Evolutionary conservation across 352 stramenopile species (phyloP), one percentile per base, ranked within the genome.

Genomic region (Poterioochromonas sp.): DNA sequence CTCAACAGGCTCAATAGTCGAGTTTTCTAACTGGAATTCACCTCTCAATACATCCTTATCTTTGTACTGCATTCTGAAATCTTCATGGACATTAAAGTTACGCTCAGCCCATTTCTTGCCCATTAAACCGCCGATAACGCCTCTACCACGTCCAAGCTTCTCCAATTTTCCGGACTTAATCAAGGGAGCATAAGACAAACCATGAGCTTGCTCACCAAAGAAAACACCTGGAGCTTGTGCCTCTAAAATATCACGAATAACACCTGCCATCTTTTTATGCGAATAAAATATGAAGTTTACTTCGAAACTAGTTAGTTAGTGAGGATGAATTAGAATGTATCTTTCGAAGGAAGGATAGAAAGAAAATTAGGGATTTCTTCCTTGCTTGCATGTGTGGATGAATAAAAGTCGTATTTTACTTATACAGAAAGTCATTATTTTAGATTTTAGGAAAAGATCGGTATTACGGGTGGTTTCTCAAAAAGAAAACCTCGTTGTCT

Each of bases 281-380:
- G 47, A 58, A 58, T 58, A 58, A 58, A 58, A 58, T 58, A 58
- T 58, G 47, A 58, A 58, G 47, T 58, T 58, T 58, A 58, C 47
- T 58, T 58, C 47, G 47, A 58, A 58, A 58, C 47, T 58, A 58
- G 47, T 58, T 58, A 58, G 47, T 58, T 58, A 58, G 47, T 58
- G 47, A 58, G 47, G 47, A 58, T 58, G 47, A 58, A 58, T 58
- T 58, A 58, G 47, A 58, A 58, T 58, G 47, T 58, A 58, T 58
- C 47, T 58, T 58, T 58, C 47, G 47, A 58, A 58, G 47, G 47
- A 58, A 58, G 47, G 47, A 58, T 58, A 58, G 47, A 58, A 58
- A 58, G 47, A 58, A 58, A 58, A 58, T 58, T 58, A 58, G 47
- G 47, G 47, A 58, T 58, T 58, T 58, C 47, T 58, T 58, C 47